Evolutionary conservation across 2,329 filamentous ascomycete species (phyloP).

Genomic region (Pyrenochaeta sp.): DNA sequence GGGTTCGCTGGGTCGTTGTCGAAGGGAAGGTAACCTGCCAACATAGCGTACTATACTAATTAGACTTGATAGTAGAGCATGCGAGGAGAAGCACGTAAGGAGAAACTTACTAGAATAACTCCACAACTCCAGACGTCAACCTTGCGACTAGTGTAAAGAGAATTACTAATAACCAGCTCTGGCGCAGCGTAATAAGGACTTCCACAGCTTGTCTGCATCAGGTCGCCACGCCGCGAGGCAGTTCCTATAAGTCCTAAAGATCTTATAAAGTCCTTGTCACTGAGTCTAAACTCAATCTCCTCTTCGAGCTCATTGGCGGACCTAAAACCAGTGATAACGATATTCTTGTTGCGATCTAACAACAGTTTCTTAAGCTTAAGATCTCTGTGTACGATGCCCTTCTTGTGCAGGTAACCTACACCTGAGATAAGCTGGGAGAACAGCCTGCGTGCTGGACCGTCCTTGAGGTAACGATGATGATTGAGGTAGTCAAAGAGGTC

Average conservation of each 20-base stretch:
- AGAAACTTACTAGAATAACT: conserved; percentile 84
- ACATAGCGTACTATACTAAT: conserved; percentile 96
- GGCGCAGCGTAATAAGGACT: conserved; percentile 98
- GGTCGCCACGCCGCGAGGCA: conserved; percentile 81
- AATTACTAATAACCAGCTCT: conserved; percentile 96
- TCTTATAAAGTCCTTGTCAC: conserved; percentile 88
- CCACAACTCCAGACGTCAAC: conserved; percentile 99
- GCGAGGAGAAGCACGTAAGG: too few relatives aligned
- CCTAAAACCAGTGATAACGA: conserved; percentile 99
- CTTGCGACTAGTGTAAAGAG: conserved; percentile 94
- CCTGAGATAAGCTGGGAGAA: conserved; percentile 97
- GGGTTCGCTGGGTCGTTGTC: conserved; percentile 98
- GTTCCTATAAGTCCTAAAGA: conserved; percentile 80
- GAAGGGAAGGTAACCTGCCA: conserved; percentile 95
- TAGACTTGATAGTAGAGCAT: too few relatives aligned
- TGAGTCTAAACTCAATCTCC: conserved; percentile 86
- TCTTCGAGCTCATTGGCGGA: conserved; percentile 95
- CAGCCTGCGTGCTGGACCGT: conserved; percentile 84
- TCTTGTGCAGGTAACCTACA: conserved; percentile 97
- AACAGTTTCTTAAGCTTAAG: conserved; percentile 95
- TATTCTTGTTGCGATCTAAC: conserved; percentile 94
- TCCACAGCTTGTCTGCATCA: conserved; percentile 99
- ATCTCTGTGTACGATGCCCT: conserved; percentile 97
- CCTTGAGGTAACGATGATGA: conserved; percentile 95
- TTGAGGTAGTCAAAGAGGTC: conserved; percentile 99